These are phyloP conservation scores for Neopestalotiopsis clavispora DNA, from an alignment of 2,329 filamentous ascomycete species.

Conservation along the genomic window DNA sequence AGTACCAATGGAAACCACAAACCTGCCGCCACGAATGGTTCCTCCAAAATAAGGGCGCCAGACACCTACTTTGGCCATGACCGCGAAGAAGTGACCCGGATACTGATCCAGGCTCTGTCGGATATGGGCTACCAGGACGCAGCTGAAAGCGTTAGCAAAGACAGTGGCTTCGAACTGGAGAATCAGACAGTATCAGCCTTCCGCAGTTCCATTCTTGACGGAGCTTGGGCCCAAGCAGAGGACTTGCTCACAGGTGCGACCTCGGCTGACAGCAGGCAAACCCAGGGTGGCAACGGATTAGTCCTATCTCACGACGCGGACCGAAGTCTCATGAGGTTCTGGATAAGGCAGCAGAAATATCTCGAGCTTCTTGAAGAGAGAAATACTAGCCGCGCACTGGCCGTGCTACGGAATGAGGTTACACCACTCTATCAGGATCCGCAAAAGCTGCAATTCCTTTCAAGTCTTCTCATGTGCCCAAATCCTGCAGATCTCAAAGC, in stretches of 20 bases:
- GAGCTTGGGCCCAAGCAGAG: conserved; percentile 87
- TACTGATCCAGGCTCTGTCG: conserved; percentile 87
- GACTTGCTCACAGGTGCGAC: conserved; percentile 69
- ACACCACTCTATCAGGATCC: conserved; percentile 85
- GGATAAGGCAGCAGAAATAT: conserved; percentile 92
- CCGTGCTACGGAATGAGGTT: conserved; percentile 85
- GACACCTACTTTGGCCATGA: conserved; percentile 79
- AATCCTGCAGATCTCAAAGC: conserved; percentile 75
- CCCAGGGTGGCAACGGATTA: conserved; percentile 60
- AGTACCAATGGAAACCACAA: conserved; percentile 55
- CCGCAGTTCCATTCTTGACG: conserved; percentile 76
- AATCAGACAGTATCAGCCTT: conserved; percentile 87
- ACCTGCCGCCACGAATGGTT: conserved; percentile 58
- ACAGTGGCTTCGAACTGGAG: conserved; percentile 89
- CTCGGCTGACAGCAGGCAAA: conserved; percentile 36
- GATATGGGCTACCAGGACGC: conserved; percentile 87
- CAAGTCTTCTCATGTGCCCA: conserved; percentile 88
- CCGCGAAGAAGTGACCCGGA: conserved; percentile 88
- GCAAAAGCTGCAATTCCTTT: conserved; percentile 78
- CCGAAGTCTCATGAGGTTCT: conserved; percentile 81
- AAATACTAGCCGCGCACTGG: conserved; percentile 75
- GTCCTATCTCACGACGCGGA: conserved; percentile 78
- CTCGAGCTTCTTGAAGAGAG: conserved; percentile 83
- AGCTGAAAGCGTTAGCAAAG: conserved; percentile 74
- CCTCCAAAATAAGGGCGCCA: conserved; percentile 40